Evolutionary conservation across 371 early-diverging fungal species (phyloP), one percentile per base, ranked within the genome.

Genomic region (Rozella allomycis): DNA sequence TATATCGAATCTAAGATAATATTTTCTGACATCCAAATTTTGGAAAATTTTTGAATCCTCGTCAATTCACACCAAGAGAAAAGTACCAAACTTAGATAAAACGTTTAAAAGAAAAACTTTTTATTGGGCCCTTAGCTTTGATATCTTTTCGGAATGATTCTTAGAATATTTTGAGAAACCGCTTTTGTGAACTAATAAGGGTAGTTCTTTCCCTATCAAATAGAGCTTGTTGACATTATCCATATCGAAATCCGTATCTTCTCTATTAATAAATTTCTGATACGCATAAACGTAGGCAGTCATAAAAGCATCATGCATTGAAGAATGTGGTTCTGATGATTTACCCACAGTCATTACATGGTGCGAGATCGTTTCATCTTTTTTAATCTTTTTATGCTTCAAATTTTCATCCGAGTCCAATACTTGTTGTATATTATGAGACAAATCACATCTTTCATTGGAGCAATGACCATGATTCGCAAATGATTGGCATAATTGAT

Each of bases 281-380:
- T 64, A 65, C 26, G 67, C 65, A 46, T 77, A 86, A 4, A 76
- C 49, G 31, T 59, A 83, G 0, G 74, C 85, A 0, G 93, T 91
- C 93, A 91, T 91, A 48, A 61, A 86, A 0, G 93, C 77, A 47
- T 91, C 93, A 52, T 70, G 80, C 34, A 72, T 68, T 0, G 88
- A 79, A 0, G 82, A 70, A 41, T 91, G 90, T n/a, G n/a, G 34
- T 67, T 69, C 32, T 47, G 32, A 38, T 27, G 29, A 19, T 14
- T 17, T 19, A 34, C 1, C 11, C 12, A 3, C 5, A 20, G 14
- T 10, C 23, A 20, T 27, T 19, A 10, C 4, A 17, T 5, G 8
- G 21, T 25, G 17, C 17, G 30, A 30, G 34, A 8, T 12, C 8
- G 16, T 9, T 5, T 17, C 14, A 4, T 39, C 14, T 17, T 13